These are phyloP conservation scores for Tricholoma hemisulphureum DNA, from an alignment of 768 basidiomycete genomes.

Conservation along the genomic window DNA sequence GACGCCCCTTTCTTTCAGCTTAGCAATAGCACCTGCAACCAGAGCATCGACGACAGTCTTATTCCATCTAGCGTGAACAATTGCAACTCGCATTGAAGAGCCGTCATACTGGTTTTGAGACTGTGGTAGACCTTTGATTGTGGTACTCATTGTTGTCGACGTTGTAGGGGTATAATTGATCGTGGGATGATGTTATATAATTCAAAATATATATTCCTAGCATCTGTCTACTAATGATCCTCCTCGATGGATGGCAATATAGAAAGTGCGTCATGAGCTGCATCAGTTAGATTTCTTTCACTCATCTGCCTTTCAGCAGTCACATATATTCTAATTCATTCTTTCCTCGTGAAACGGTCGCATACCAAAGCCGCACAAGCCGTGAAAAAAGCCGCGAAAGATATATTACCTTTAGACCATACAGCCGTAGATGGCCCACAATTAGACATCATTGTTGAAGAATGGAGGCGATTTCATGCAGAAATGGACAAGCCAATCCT, in stretches of 20 bases:
- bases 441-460: slow-evolving; percentile 62
- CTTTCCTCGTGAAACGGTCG: slow-evolving; percentile 64
- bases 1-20: slow-evolving; percentile 83
- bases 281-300: not conserved
- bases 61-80: slow-evolving; percentile 98
- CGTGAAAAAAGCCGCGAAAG: slow-evolving; percentile 71
- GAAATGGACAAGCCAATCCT: slow-evolving; percentile 17
- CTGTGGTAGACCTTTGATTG: slow-evolving; percentile 77
- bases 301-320: slow-evolving; percentile 37
- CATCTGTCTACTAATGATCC: no score
- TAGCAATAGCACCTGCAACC: slow-evolving; percentile 72
- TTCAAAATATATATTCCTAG: no score
- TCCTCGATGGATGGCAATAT: slow-evolving; percentile 1
- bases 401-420: slow-evolving; percentile 56
- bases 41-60: slow-evolving; percentile 81
- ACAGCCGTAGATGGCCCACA: slow-evolving; percentile 46
- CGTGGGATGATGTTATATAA: slow-evolving; percentile 33
- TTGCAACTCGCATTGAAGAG: slow-evolving; percentile 77
- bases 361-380: slow-evolving; percentile 72
- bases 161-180: slow-evolving; percentile 18
- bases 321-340: slow-evolving; percentile 73
- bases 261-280: slow-evolving; percentile 36
- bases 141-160: slow-evolving; percentile 41
- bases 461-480: slow-evolving; percentile 52
- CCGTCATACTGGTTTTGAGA: slow-evolving; percentile 72